Evolutionary conservation across 495 filamentous ascomycete genomes (phyloP).

Genomic region (Melanomma pulvis-pyrius): DNA sequence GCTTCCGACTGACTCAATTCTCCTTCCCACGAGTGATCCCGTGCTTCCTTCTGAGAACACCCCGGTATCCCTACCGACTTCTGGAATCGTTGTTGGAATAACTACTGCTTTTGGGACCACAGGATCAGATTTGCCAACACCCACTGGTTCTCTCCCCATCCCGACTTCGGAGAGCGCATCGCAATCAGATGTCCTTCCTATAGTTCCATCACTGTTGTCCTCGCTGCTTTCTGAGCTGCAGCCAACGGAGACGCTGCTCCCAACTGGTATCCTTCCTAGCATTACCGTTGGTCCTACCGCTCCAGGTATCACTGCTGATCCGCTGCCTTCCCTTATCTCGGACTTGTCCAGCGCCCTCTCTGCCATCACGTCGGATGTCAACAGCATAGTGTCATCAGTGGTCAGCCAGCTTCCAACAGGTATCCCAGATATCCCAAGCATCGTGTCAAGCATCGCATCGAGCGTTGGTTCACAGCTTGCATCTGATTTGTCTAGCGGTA

Average conservation of each 20-base stretch:
- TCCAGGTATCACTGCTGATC: constrained; percentile 1
- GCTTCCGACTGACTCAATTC: not conserved
- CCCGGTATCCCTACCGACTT: constrained; percentile 1
- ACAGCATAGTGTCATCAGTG: constrained; percentile 33
- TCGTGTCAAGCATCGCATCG: constrained; percentile 24
- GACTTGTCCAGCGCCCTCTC: constrained; percentile 17
- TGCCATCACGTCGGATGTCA: constrained; percentile 27
- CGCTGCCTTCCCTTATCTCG: constrained; percentile 14
- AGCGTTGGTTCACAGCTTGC: not conserved
- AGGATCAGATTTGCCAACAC: not conserved
- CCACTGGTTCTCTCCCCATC: constrained; percentile 4
- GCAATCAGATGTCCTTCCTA: not conserved
- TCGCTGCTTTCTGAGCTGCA: not conserved
- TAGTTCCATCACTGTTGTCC: not conserved
- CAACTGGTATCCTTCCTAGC: constrained; percentile 4
- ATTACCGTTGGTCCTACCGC: not conserved
- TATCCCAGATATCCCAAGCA: constrained; percentile 14
- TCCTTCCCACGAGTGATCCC: constrained; percentile 14
- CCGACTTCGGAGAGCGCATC: constrained; percentile 21
- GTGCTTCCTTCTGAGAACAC: constrained; percentile 5
- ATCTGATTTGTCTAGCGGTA: constrained; percentile 27
- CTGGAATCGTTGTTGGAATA: constrained; percentile 35
- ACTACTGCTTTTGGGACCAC: constrained; percentile 31
- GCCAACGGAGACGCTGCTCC: not conserved
- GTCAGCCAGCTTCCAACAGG: constrained; percentile 13